A percentile compares a stretch with the other conserved stretches of the same genome.
Conservation (phyloP, 2,329 filamentous ascomycete genomes). For the Aspergillus awamori region DNA sequence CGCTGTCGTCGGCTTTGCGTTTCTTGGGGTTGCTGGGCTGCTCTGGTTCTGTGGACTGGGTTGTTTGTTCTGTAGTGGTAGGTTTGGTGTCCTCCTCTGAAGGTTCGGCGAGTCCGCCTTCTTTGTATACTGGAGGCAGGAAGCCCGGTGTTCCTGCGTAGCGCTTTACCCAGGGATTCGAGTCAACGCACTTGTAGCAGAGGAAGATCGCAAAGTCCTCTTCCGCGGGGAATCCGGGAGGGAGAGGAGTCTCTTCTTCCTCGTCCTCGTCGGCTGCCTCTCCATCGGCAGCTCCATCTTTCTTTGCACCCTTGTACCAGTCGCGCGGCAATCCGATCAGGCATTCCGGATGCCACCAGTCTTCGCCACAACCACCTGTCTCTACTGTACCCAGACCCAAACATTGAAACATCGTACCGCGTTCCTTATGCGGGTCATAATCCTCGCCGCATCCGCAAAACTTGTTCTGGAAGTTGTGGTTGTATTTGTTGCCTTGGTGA, state of each 20-base stretch:
- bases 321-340: slow-evolving; percentile 76
- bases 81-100: not conserved
- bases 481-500: slow-evolving; percentile 80
- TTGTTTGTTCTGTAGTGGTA: not conserved
- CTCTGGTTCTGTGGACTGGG: slow-evolving; percentile 10
- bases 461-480: slow-evolving; percentile 89
- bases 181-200: slow-evolving; percentile 90
- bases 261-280: slow-evolving; percentile 41
- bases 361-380: slow-evolving; percentile 88
- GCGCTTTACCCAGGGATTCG: slow-evolving; percentile 86
- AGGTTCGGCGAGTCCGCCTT: slow-evolving; percentile 28
- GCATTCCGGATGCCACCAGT: slow-evolving; percentile 97
- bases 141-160: slow-evolving; percentile 84
- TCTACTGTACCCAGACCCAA: slow-evolving; percentile 78
- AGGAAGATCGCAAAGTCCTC: slow-evolving; percentile 88
- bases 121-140: slow-evolving; percentile 67
- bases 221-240: slow-evolving; percentile 83
- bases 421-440: slow-evolving; percentile 86
- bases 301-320: slow-evolving; percentile 53
- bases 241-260: slow-evolving; percentile 65
- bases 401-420: slow-evolving; percentile 98
- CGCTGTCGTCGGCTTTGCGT: slow-evolving; percentile 61
- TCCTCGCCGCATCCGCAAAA: slow-evolving; percentile 90
- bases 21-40: slow-evolving; percentile 56
- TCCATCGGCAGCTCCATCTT: slow-evolving; percentile 21